A percentile compares a stretch with the other conserved stretches of the same genome.
These are phyloP conservation scores for Colletotrichum spinosum DNA, from an alignment of 2,329 filamentous ascomycete genomes.

Conservation along the genomic window DNA sequence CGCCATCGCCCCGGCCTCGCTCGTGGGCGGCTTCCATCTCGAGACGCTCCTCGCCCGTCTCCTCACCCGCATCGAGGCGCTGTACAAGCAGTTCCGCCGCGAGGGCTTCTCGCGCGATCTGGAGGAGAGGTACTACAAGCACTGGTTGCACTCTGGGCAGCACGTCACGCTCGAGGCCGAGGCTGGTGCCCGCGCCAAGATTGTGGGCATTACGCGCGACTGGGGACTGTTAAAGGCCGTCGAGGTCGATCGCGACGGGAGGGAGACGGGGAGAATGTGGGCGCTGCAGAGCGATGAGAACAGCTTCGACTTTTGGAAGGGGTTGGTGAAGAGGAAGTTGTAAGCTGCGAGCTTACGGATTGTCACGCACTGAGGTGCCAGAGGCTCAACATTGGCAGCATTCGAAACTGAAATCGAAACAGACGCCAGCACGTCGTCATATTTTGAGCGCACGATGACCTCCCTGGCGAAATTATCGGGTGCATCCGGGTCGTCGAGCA, in stretches of 20 bases:
- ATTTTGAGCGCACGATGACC: too few species aligned
- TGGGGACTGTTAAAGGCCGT: constrained; percentile 90
- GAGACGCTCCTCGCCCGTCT: constrained; percentile 88
- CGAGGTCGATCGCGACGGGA: constrained; percentile 81
- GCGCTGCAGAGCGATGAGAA: constrained; percentile 96
- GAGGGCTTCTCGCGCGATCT: constrained; percentile 80
- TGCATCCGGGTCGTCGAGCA: too few species aligned
- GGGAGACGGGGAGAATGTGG: constrained; percentile 81
- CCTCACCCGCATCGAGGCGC: constrained; percentile 79
- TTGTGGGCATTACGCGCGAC: constrained; percentile 90
- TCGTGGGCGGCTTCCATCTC: constrained; percentile 66
- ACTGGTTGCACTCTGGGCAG: constrained; percentile 88
- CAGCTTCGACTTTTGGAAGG: constrained; percentile 97
- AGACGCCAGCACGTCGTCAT: too few species aligned
- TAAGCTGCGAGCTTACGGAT: constrained; percentile 51
- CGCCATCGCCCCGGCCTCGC: constrained; percentile 69
- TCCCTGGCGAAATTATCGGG: too few species aligned
- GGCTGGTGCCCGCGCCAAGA: constrained; percentile 77
- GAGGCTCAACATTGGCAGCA: too few species aligned
- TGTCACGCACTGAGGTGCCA: too few species aligned
- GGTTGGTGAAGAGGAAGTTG: constrained; percentile 83
- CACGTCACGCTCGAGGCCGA: constrained; percentile 82
- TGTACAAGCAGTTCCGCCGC: constrained; percentile 81
- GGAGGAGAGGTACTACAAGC: constrained; percentile 80
- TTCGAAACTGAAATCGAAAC: too few species aligned